Percentiles rank a stretch among this genome's conserved stretches.
Conservation (phyloP, 225 moss, liverwort and hornwort species). For the Bryoerythrophyllum caledonicum region DNA sequence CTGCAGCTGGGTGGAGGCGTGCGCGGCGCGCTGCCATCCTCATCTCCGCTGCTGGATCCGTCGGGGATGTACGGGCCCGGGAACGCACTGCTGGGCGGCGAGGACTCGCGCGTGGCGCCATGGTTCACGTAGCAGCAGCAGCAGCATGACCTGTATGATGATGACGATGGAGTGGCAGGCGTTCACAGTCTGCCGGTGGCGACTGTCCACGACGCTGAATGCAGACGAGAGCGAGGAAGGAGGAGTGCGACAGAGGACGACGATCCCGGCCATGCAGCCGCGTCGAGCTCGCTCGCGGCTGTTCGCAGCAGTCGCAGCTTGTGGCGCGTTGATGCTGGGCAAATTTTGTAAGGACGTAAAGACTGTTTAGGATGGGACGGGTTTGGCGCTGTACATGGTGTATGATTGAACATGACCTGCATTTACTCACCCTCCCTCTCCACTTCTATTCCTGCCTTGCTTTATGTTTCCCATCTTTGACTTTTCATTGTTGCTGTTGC, state of each 20-base stretch:
- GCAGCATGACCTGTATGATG: not conserved
- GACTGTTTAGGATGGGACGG: conserved; percentile 38
- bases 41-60: conserved; percentile 84
- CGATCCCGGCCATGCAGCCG: conserved; percentile 16
- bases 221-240: not conserved
- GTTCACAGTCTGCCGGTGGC: not conserved
- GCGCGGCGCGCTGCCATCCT: conserved; percentile 63
- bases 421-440: conserved; percentile 14
- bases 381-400: conserved; percentile 56
- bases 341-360: conserved; percentile 59
- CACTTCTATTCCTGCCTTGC: not conserved
- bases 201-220: not conserved
- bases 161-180: not conserved
- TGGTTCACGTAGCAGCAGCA: conserved; percentile 46
- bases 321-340: conserved; percentile 47
- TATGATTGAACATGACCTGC: conserved; percentile 59
- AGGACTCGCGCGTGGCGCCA: conserved; percentile 52
- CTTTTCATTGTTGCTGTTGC: no score
- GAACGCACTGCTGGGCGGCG: conserved; percentile 84
- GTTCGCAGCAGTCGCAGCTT: conserved; percentile 9
- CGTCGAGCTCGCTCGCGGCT: conserved; percentile 24
- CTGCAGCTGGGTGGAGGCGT: conserved; percentile 84
- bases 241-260: not conserved
- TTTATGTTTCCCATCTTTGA: no score
- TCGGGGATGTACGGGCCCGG: conserved; percentile 81